Evolutionary conservation across 805 yeast species (phyloP).

Genomic region (Starmerella scarabaei): DNA sequence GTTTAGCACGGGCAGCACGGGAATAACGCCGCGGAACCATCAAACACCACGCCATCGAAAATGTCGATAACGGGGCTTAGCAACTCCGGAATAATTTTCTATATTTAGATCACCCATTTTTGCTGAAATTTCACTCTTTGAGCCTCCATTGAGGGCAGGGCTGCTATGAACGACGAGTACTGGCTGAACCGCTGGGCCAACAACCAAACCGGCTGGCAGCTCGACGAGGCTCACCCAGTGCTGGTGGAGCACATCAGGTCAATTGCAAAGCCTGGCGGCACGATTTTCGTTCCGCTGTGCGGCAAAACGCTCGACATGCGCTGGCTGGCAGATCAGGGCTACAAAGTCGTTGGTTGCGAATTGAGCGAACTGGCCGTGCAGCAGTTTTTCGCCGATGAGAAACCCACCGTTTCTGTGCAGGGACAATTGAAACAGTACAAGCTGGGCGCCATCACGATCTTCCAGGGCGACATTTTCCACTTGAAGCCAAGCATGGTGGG

Average conservation of each 20-base stretch:
- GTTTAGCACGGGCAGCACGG: too few species aligned
- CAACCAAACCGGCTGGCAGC: conserved; percentile 13
- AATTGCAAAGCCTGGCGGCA: conserved; percentile 5
- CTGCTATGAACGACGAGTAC: conserved; percentile 5
- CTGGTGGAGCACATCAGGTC: conserved; percentile 7
- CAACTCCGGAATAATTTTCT: too few species aligned
- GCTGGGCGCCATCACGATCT: conserved; percentile 1
- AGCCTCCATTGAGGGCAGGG: too few species aligned
- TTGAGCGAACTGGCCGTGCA: conserved; percentile 7
- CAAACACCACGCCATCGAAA: too few species aligned
- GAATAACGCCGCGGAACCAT: too few species aligned
- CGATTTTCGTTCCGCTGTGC: conserved; percentile 15
- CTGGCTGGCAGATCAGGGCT: conserved; percentile 9
- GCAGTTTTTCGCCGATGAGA: conserved; percentile 8
- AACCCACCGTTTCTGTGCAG: not conserved
- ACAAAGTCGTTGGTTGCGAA: conserved; percentile 13
- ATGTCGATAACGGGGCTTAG: too few species aligned
- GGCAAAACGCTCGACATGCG: conserved; percentile 13
- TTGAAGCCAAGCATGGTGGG: conserved; percentile 4
- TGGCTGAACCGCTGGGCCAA: conserved; percentile 11
- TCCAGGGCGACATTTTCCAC: conserved; percentile 10
- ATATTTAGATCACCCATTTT: too few species aligned
- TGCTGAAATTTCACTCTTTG: too few species aligned
- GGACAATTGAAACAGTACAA: not conserved
- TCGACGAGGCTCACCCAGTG: conserved; percentile 7